Conservation (phyloP, 2,329 filamentous ascomycete genomes). For the Xylariaceae sp. region DNA sequence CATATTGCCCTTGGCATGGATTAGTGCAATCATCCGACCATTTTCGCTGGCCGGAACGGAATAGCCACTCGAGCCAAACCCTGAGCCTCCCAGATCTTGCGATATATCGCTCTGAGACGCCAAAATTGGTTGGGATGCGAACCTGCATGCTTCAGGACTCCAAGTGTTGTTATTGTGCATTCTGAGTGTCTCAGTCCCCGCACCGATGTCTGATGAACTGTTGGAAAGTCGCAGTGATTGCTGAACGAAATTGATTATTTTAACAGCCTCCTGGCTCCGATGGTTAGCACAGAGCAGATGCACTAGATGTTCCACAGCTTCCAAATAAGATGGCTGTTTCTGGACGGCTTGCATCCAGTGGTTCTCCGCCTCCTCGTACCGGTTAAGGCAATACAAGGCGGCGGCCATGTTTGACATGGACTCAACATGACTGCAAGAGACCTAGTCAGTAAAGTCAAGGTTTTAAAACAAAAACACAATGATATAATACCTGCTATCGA, state of each 20-base stretch:
- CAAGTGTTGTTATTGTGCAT: constrained; percentile 10
- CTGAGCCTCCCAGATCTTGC: constrained; percentile 21
- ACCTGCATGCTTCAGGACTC: constrained; percentile 3
- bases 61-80: constrained; percentile 78
- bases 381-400: constrained; percentile 76
- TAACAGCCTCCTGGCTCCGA: constrained; percentile 76
- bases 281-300: constrained; percentile 78
- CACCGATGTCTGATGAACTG: constrained; percentile 25
- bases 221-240: constrained; percentile 55
- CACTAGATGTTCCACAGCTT: constrained; percentile 91
- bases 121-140: constrained; percentile 13
- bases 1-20: constrained; percentile 99
- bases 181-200: constrained; percentile 3
- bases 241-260: constrained; percentile 82
- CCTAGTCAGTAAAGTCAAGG: constrained; percentile 3
- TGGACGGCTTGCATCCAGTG: constrained; percentile 83
- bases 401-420: constrained; percentile 91
- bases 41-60: constrained; percentile 81
- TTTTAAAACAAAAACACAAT: constrained; percentile 21
- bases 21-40: constrained; percentile 83
- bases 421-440: constrained; percentile 67
- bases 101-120: constrained; percentile 7
- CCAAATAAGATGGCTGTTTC: constrained; percentile 79
- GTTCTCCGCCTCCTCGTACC: constrained; percentile 75
- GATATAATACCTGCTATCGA: constrained; percentile 48